These are phyloP conservation scores for Turritis glabra DNA, from an alignment of 345 rosid species.

Conservation along the genomic window DNA sequence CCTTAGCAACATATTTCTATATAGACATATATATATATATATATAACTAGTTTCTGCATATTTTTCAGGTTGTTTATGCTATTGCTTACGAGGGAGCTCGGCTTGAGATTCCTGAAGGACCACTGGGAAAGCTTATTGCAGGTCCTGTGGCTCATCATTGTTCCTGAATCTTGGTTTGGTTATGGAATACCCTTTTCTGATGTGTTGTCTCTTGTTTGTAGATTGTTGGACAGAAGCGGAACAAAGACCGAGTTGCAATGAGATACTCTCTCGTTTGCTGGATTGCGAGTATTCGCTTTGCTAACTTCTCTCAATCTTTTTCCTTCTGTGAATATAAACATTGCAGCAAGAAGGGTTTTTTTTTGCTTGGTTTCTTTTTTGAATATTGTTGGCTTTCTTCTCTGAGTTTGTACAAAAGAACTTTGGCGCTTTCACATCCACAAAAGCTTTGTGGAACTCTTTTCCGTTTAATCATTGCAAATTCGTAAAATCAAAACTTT, in stretches of 20 bases:
- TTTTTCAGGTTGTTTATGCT: conserved; percentile 77
- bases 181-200: neutral
- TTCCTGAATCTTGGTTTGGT: conserved; percentile 9
- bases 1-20: neutral
- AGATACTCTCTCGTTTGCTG: conserved; percentile 76
- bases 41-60: conserved; percentile 8
- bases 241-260: conserved; percentile 81
- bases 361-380: neutral
- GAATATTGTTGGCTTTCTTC: conserved; percentile 20
- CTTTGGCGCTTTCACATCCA: conserved; percentile 33
- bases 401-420: conserved; percentile 29
- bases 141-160: conserved; percentile 44
- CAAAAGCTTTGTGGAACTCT: conserved; percentile 27
- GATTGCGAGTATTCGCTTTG: conserved; percentile 80
- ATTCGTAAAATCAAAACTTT: conserved; percentile 16
- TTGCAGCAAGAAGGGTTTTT: conserved; percentile 28
- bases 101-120: conserved; percentile 87
- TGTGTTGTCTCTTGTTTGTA: conserved; percentile 30
- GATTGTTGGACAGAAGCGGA: conserved; percentile 95
- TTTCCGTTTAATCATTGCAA: conserved; percentile 14
- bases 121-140: conserved; percentile 82
- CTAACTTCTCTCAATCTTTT: conserved; percentile 40
- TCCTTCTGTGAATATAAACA: conserved; percentile 41
- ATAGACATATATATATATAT: neutral
- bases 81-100: conserved; percentile 89